Percentiles rank a stretch among this genome's conserved stretches.
These are phyloP conservation scores for Gossypium stocksii DNA, from an alignment of 345 rosid species.

Conservation along the genomic window DNA sequence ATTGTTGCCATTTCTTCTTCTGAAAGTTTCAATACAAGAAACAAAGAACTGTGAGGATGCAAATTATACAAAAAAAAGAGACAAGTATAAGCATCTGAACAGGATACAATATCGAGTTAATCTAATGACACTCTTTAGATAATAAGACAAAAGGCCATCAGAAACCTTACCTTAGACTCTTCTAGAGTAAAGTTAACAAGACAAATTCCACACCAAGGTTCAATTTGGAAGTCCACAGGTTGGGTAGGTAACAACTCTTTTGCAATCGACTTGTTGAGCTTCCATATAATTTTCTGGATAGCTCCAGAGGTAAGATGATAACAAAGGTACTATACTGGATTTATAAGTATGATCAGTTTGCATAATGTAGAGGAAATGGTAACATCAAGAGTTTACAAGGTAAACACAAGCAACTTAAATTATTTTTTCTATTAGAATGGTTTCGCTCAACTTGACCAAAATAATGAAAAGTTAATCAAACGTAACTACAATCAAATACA, in stretches of 20 bases:
- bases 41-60: conserved; percentile 15
- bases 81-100: not conserved
- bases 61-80: conserved; percentile 17
- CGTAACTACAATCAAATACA: not conserved
- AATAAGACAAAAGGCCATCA: not conserved
- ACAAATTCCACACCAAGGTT: conserved; percentile 99
- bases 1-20: conserved; percentile 93
- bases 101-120: conserved; percentile 4
- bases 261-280: conserved; percentile 96
- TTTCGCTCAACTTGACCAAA: not conserved
- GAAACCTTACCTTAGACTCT: conserved; percentile 81
- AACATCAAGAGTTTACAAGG: conserved; percentile 10
- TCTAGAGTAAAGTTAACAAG: conserved; percentile 95
- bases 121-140: conserved; percentile 10
- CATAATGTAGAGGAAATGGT: conserved; percentile 5
- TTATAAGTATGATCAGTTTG: conserved; percentile 3
- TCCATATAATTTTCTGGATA: conserved; percentile 99
- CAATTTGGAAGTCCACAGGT: conserved; percentile 82
- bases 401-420: conserved; percentile 5
- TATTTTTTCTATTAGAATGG: conserved; percentile 1
- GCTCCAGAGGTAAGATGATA: conserved; percentile 40
- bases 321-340: not conserved
- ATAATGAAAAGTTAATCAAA: conserved; percentile 1
- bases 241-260: conserved; percentile 88
- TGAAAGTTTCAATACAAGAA: conserved; percentile 74